Base-by-base conservation (phyloP, 177 flowering plant genomes). In the Vitis hybrid region DNA sequence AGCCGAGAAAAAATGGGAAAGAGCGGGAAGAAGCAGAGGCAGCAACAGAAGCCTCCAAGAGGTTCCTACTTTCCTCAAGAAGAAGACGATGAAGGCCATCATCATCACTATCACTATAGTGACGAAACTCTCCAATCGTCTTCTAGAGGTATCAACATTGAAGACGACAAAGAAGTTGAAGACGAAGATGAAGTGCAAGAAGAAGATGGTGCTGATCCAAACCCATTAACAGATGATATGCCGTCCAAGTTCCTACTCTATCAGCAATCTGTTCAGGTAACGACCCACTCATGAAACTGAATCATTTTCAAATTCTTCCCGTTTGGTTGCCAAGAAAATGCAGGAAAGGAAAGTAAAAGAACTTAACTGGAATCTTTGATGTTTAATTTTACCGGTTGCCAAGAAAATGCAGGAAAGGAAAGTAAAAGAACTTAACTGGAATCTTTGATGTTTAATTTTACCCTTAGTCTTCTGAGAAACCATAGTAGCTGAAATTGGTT, bases 221-320 rank as follows among this genome's bases (percentile, higher is more conserved):
- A 48, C 46, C 71, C 74, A 14, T 66, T 74, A 9, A 55, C 2
- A 2, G 82, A 41, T 41, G 48, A 81, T n/a, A 49, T 74, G 52
- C 95, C 95, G 4, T 90, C 94, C 3, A 94, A 92, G 75, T 94
- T 91, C 69, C 77, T 53, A 1, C 91, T 92, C 12, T 92, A 94
- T 76, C 98, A 94, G 63, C 90, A 91, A 68, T 92, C 98, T 18
- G 97, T 94, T 9, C 98, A 92, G 97, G 97, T 88, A 0, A 41
- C 48, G 48, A 41, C 48, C 9, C 48, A 41, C 48, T 41, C 9
- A 41, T 41, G 48, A 41, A 41, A 41, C 61, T 62, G 50, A 46
- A 61, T 68, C 32, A 1, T 18, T 58, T 15, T 8, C 55, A 41
- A 41, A 41, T 41, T 41, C 8, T 41, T 41, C 9, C 48, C 48